A percentile compares a stretch with the other conserved stretches of the same genome.
Conservation (phyloP, 129 eudicot species). For the Centella asiatica region DNA sequence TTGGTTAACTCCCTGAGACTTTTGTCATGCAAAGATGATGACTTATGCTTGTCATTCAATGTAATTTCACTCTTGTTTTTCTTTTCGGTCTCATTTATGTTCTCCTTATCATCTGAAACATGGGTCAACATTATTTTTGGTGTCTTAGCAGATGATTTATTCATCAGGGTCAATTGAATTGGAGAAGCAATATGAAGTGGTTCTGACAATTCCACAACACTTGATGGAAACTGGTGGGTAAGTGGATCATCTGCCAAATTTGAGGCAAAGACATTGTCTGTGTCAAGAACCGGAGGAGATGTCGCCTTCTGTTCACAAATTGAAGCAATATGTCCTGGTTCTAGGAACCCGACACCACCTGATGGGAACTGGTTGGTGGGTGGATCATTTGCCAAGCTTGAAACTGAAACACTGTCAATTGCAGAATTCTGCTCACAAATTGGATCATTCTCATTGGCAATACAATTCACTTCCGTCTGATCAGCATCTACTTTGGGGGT, state of each 20-base stretch:
- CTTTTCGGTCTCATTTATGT: conserved; percentile 23
- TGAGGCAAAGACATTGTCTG: background rate
- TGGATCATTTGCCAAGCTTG: no score
- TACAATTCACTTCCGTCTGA: conserved; percentile 5
- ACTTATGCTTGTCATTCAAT: background rate
- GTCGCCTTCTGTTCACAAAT: no score
- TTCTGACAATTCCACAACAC: background rate
- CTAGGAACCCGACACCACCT: no score
- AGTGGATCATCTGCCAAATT: conserved; percentile 11
- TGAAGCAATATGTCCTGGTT: no score
- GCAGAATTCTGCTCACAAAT: no score
- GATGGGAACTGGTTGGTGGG: no score
- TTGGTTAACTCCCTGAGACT: conserved; percentile 40
- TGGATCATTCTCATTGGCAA: background rate
- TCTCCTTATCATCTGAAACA: conserved; percentile 48
- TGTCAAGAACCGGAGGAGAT: background rate
- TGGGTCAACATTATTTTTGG: background rate
- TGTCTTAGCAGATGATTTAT: conserved; percentile 17
- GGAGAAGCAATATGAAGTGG: background rate
- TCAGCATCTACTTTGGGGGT: background rate
- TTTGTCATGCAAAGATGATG: background rate
- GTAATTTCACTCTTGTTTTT: conserved; percentile 17
- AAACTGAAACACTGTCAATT: no score
- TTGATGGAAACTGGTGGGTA: conserved; percentile 5
- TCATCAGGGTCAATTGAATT: conserved; percentile 8